A percentile compares a stretch with the other conserved stretches of the same genome.
Evolutionary conservation across 306 rosid genomes (phyloP).

Genomic region (Medicago arabica): DNA sequence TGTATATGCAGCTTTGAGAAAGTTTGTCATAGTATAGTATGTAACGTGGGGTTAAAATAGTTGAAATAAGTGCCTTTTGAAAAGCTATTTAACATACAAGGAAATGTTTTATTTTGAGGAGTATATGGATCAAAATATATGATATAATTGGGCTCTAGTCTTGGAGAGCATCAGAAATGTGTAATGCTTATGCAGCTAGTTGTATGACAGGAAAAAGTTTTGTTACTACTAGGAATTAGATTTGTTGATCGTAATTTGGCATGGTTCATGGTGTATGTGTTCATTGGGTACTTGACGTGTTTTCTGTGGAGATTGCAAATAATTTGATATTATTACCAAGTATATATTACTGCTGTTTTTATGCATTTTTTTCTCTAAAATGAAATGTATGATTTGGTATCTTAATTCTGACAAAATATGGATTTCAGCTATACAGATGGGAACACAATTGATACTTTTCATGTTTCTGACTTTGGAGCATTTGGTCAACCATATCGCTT

Average conservation of each 20-base stretch:
- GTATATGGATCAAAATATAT: neutral
- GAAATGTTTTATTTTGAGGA: slow-evolving; percentile 3
- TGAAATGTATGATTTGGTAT: neutral
- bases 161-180: neutral
- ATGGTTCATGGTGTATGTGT: neutral
- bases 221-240: neutral
- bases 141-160: slow-evolving; percentile 20
- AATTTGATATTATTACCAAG: no score
- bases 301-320: no score
- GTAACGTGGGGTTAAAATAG: neutral
- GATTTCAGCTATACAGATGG: slow-evolving; percentile 53
- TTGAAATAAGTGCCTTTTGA: neutral
- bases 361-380: no score
- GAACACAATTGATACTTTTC: slow-evolving; percentile 48
- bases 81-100: neutral
- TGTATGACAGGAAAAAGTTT: no score
- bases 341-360: no score
- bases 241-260: neutral
- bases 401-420: slow-evolving; percentile 14
- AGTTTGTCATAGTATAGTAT: neutral
- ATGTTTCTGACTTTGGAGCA: slow-evolving; percentile 54
- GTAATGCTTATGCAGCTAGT: no score
- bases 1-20: slow-evolving; percentile 9
- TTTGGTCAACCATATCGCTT: slow-evolving; percentile 51
- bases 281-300: no score